Base-by-base conservation (phyloP, 768 basidiomycete genomes). In the Clathrus columnatus region DNA sequence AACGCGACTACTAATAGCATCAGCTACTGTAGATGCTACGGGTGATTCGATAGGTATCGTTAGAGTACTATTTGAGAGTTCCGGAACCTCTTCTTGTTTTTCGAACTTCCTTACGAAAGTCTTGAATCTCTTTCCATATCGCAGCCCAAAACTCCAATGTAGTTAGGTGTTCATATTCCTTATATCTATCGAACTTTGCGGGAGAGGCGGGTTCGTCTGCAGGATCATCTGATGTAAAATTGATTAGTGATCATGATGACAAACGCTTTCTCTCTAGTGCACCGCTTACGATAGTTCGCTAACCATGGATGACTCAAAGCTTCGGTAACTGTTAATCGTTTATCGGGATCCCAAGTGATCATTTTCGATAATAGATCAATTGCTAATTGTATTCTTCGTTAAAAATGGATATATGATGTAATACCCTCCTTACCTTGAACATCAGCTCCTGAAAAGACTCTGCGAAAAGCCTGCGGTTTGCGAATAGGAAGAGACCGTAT, bases 251-350 rank as follows among this genome's bases (percentile, higher is more conserved):
- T 2, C 14, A 4, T 18, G 26, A 47, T n/a, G n/a, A n/a, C n/a
- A 18, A 16, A 18, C n/a, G 2, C 4, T 23, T n/a, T 18, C 11
- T 23, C 6, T 11, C 11, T 23, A 14, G 3, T 23, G 46, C 17
- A 11, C 20, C 20, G 44, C 51, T 41, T 27, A 53, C 51, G 92
- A 65, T 93, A 94, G 14, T 89, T 73, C 16, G 85, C 74, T 42
- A 99, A 74, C 84, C 91, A 99, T 0, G 91, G 85, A 64, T 96
- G 93, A 50, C 80, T 79, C 7, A 99, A 79, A 1, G 95, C 94
- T 49, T 86, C 75, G 5, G 71, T 68, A 16, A 96, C 90, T 1
- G 78, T 79, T 47, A 91, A 81, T 21, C 96, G 85, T 32, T 75
- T 70, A 26, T 72, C 70, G 8, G 93, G 93, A 65, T 97, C 91